Base-by-base conservation (phyloP, 306 rosid species). In the Dryas drummondii region DNA sequence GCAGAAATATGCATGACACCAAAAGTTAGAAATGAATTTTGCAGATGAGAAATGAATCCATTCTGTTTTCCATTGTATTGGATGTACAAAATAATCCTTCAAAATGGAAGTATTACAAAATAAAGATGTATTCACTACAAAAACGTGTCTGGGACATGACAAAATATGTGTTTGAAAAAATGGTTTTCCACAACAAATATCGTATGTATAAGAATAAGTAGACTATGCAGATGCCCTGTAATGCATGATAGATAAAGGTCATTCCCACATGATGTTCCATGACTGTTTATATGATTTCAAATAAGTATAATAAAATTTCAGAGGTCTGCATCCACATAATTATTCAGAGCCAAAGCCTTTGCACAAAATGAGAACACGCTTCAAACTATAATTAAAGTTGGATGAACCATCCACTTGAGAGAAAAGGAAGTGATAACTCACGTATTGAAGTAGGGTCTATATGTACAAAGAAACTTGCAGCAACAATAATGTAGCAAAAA, bases 381-480 rank as follows among this genome's bases (percentile, higher is more conserved):
- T 17, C 16, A 17, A 55, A 55, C 57, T 55, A 17, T 6, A 7
- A 17, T 55, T 26, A 10, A 53, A 53, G 37, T 26, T 13, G 6
- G 64, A 58, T 58, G 5, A 61, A 61, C 5, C 32, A 37, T 61
- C 12, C 13, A 64, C 49, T 46, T 66, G 17, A 68, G 58, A 26
- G 58, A 9, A 49, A 73, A 32, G n/a, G 32, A 56, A 61, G 71
- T 41, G 58, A 70, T 22, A 41, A 46, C 82, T 80, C 68, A 82
- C 84, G 91, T 53, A 84, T 54, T 48, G 79, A 57, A 76, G 75
- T 19, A 54, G 89, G 84, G 78, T 91, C 98, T 27, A 75, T 69
- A 70, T 93, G 98, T 78, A 91, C 97, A 79, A 89, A 91, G 75
- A 91, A 91, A 77, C 98, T 89, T 10, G 97, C 98, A 41, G 93